phyloP scores from a whole-genome alignment of 106 monocot species.

The Allium sativum region DNA sequence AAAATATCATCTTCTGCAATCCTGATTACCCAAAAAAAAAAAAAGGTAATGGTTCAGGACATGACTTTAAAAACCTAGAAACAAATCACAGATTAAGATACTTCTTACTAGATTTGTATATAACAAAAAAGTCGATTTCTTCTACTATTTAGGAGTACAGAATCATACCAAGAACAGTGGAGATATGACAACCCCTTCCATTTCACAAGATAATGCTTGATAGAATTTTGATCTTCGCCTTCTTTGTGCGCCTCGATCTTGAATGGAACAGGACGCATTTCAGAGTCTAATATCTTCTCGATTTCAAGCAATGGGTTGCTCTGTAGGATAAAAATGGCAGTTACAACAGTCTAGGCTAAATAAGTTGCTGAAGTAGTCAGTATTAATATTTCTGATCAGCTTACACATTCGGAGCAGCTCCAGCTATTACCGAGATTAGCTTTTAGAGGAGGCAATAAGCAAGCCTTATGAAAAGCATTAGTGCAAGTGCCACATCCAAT shows the following conservation, averaged over 20 bases:
- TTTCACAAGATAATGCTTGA: constrained; percentile 74
- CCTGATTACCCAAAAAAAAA: constrained; percentile 29
- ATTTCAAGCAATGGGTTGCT: constrained; percentile 57
- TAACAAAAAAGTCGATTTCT: no score
- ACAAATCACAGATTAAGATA: not conserved
- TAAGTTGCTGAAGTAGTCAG: not conserved
- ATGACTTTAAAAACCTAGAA: not conserved
- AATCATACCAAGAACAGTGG: constrained; percentile 70
- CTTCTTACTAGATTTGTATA: not conserved
- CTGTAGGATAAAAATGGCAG: constrained; percentile 26
- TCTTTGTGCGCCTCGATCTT: constrained; percentile 24
- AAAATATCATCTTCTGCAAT: constrained; percentile 69
- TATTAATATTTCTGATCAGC: constrained; percentile 2
- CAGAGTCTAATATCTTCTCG: constrained; percentile 75
- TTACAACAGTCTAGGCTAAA: not conserved
- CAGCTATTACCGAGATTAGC: constrained; percentile 23
- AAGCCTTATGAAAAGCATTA: constrained; percentile 60
- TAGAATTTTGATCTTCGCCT: constrained; percentile 29
- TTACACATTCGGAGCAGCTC: constrained; percentile 95
- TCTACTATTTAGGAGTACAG: not conserved
- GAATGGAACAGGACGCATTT: constrained; percentile 23
- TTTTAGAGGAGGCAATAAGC: constrained; percentile 50
- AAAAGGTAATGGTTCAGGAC: not conserved
- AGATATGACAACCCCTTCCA: constrained; percentile 89
- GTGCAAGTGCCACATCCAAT: constrained; percentile 69